Evolutionary conservation across 164 flowering plant species (phyloP).

Genomic region (Pachysandra terminalis): DNA sequence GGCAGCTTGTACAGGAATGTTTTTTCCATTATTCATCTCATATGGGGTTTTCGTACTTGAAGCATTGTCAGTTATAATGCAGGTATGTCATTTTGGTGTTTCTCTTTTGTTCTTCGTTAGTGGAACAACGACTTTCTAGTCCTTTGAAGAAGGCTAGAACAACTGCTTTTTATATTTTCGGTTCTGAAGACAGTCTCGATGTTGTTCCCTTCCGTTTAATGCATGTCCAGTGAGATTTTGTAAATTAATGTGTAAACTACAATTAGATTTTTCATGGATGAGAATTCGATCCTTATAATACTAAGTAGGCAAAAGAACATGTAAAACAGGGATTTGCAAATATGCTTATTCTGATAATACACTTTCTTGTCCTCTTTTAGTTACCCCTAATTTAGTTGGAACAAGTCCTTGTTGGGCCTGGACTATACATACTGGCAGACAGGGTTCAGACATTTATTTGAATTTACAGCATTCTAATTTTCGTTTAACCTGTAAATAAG

Average conservation of each 20-base stretch:
- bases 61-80: constrained; percentile 58
- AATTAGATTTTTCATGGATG: too few species aligned
- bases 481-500: neutral
- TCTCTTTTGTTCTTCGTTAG: neutral
- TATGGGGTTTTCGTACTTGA: constrained; percentile 76
- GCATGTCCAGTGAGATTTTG: too few species aligned
- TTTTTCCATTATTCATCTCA: constrained; percentile 75
- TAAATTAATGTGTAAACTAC: too few species aligned
- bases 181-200: too few species aligned
- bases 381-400: too few species aligned
- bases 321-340: neutral
- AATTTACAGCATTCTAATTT: neutral
- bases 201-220: too few species aligned
- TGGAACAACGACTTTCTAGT: neutral
- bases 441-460: neutral
- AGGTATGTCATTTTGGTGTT: constrained; percentile 38
- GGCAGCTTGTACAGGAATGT: constrained; percentile 98
- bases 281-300: neutral
- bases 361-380: too few species aligned
- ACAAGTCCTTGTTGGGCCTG: neutral
- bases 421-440: neutral
- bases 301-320: neutral
- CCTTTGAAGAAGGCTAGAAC: neutral
- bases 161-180: too few species aligned
- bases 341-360: neutral